Base-by-base conservation (phyloP, 768 basidiomycete genomes). In the Daedalea quercina region DNA sequence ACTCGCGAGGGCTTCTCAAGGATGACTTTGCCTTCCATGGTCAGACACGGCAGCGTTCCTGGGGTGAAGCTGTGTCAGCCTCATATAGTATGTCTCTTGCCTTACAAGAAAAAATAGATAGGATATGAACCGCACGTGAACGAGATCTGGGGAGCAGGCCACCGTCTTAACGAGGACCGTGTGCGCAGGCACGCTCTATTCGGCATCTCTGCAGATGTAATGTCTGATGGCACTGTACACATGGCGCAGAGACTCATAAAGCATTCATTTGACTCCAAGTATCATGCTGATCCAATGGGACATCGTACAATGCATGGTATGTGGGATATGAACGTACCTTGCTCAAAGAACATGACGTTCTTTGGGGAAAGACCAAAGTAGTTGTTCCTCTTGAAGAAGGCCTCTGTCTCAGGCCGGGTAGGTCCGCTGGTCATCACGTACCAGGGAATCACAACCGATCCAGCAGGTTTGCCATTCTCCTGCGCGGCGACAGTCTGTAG, bases 371-470 rank as follows among this genome's bases (percentile, higher is more conserved):
- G 77, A 3, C 95, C 94, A 65, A 97, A 99, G 73, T 78, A 89
- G 2, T 69, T 67, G 70, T 93, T 78, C 55, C 79, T 73, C 56
- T 72, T 73, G 72, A 98, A 97, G 76, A 87, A 98, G 24, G 72
- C 72, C 68, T 91, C 89, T 22, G 96, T 98, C 33, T 86, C 88
- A 37, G 70, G 75, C 58, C 93, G 82, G 33, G 96, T 99, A 35
- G 95, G 96, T 22, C 94, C 94, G 65, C 90, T 94, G 52, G 95
- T 98, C 96, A 99, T 99, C 63, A 99, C 84, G 72, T 97, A 98
- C 96, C 96, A 98, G 34, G 91, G 90, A 52, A 98, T 82, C 49
- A 81, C 68, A 50, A 91, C 88, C 1, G 81, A 79, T 46, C 79
- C 81, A 17, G 70, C 65, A 15, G 78, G 69, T 61, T 82, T 82